Base-by-base conservation (phyloP, 495 filamentous ascomycete species). In the Aspergillus campestris region DNA sequence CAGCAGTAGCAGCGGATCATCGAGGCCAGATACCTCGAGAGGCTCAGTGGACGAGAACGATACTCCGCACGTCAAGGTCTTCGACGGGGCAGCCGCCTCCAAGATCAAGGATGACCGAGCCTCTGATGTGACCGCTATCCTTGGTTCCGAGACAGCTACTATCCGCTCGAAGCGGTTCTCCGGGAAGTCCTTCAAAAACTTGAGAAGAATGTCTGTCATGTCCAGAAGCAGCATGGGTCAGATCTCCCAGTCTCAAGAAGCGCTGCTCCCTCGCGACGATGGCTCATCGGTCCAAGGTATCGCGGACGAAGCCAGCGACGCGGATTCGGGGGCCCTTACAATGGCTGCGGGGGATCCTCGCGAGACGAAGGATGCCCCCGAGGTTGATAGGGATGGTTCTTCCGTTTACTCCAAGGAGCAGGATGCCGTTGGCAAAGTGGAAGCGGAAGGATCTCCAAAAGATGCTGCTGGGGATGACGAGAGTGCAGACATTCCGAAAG, bases 111-210 rank as follows among this genome's bases (percentile, higher is more conserved):
- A 59, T 7, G 66, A 60, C 14, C 51, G 51, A 38, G 56, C 53
- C 15, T 70, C 67, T n/a, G 67, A 67, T 33, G 51, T 61, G 30
- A 65, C 61, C 1, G 67, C 65, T 27, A 53, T 67, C 13, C 32
- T 66, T 15, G 67, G 65, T 12, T 68, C 67, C 0, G 65, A 70
- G 24, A 47, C 48, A 3, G 65, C 47, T 5, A 52, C 65, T n/a
- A 45, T 49, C 14, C 56, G 56, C 30, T 65, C 66, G 7, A 63
- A 61, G 35, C 56, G 53, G 14, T 45, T 63, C 2, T 67, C 63
- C 0, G 49, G 57, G 1, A 47, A 40, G 31, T 52, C 53, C 12
- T 31, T 58, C n/a, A n/a, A n/a, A n/a, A n/a, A n/a, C 6, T 47
- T 53, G 42, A 54, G 51, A 18, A 42, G 51, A 12, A 33, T 52